Conservation (phyloP, 2,329 filamentous ascomycete genomes). For the Leptoxyphium fumago region DNA sequence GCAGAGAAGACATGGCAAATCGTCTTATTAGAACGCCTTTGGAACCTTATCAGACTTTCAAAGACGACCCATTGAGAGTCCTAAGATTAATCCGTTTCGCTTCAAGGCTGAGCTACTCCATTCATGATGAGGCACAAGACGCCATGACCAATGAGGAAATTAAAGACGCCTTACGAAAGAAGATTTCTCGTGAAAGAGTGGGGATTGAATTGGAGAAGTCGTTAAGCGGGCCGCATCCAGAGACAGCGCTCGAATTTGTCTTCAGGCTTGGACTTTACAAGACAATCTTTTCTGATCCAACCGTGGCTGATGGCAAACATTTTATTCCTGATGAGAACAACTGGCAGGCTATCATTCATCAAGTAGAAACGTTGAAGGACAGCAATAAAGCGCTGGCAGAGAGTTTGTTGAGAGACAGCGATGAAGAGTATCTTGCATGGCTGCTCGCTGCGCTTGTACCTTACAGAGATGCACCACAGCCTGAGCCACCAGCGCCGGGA, state of each 20-base stretch:
- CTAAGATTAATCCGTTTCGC: constrained; percentile 81
- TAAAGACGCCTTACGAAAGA: constrained; percentile 59
- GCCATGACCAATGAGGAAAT: constrained; percentile 74
- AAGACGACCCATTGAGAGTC: constrained; percentile 80
- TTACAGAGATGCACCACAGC: constrained; percentile 44
- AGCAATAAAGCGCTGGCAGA: constrained; percentile 14
- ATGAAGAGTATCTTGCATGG: constrained; percentile 63
- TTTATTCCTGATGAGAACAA: constrained; percentile 41
- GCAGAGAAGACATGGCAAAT: constrained; percentile 57
- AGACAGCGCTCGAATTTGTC: constrained; percentile 48
- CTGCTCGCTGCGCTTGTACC: constrained; percentile 59
- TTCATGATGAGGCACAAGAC: constrained; percentile 52
- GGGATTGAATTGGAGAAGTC: constrained; percentile 85
- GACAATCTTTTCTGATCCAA: constrained; percentile 59
- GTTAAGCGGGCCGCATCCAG: constrained; percentile 57
- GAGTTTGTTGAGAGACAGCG: constrained; percentile 43
- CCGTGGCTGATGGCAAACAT: constrained; percentile 29
- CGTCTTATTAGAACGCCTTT: constrained; percentile 72
- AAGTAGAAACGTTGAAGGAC: constrained; percentile 38
- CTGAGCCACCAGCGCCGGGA: constrained; percentile 24
- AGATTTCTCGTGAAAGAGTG: constrained; percentile 85
- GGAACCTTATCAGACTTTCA: constrained; percentile 81
- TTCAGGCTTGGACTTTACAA: constrained; percentile 53
- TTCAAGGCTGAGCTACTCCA: constrained; percentile 64
- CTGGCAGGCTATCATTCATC: constrained; percentile 51